Conservation (phyloP, 352 stramenopile species). For the Globisporangium viniferum region DNA sequence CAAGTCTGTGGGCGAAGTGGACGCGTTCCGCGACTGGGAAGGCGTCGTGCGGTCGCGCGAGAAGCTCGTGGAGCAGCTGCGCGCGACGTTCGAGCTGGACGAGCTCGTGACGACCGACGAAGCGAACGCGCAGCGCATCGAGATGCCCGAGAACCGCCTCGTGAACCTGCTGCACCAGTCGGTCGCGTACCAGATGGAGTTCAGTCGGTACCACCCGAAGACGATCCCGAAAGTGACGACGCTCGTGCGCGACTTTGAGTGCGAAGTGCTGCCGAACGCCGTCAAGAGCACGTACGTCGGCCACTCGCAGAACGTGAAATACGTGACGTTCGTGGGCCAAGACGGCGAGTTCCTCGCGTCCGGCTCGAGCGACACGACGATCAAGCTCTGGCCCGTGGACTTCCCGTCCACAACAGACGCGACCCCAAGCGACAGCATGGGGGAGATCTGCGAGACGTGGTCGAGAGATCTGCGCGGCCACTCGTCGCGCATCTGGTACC, state of each 20-base stretch:
- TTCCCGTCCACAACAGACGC: conserved; percentile 17
- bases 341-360: conserved; percentile 83
- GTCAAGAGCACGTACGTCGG: conserved; percentile 86
- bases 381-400: conserved; percentile 85
- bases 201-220: conserved; percentile 84
- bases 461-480: conserved; percentile 68
- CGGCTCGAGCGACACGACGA: conserved; percentile 81
- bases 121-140: conserved; percentile 25
- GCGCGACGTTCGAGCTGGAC: conserved; percentile 78
- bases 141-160: conserved; percentile 70
- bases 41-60: conserved; percentile 73
- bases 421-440: conserved; percentile 18
- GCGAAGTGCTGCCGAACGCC: conserved; percentile 80
- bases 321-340: conserved; percentile 81
- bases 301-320: conserved; percentile 88
- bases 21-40: conserved; percentile 85
- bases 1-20: conserved; percentile 80
- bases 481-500: conserved; percentile 84
- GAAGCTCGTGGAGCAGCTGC: conserved; percentile 82
- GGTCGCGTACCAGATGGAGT: conserved; percentile 90
- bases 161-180: conserved; percentile 82
- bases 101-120: conserved; percentile 57
- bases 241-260: conserved; percentile 83
- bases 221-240: conserved; percentile 84
- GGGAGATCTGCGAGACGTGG: conserved; percentile 51